Conservation (phyloP, 768 basidiomycete genomes). For the Boletus coccyginus region DNA sequence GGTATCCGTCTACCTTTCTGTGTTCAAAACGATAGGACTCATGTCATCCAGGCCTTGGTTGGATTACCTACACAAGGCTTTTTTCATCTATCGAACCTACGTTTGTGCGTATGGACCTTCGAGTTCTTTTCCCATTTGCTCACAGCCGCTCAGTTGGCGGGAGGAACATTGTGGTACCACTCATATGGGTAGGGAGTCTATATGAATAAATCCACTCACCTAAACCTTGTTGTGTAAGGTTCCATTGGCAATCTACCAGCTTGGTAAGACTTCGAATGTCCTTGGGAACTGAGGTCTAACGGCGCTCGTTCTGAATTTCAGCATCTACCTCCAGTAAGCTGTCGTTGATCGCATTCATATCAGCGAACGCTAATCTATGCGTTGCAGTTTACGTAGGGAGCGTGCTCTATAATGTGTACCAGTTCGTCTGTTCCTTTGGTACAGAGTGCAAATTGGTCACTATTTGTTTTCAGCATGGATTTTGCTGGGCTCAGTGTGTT, state of each 20-base stretch:
- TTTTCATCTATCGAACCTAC: slow-evolving; percentile 11
- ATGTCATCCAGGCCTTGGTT: neutral
- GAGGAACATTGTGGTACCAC: neutral
- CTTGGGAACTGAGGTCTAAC: neutral
- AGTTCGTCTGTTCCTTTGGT: too few relatives aligned
- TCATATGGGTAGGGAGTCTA: slow-evolving; percentile 5
- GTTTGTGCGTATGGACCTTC: neutral
- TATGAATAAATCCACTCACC: neutral
- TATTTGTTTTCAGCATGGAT: too few relatives aligned
- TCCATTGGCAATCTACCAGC: slow-evolving; percentile 1
- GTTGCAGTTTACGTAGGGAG: slow-evolving; percentile 4
- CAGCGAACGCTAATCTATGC: neutral
- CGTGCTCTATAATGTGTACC: neutral
- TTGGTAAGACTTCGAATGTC: slow-evolving; percentile 1
- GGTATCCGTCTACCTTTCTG: neutral
- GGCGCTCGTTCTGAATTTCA: neutral
- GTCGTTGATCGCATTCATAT: neutral
- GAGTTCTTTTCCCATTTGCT: neutral
- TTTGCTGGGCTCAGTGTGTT: neutral
- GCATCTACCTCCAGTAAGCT: neutral
- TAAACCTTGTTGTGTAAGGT: neutral
- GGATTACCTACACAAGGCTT: slow-evolving; percentile 3
- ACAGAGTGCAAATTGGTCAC: too few relatives aligned
- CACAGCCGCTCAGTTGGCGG: neutral
- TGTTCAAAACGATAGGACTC: neutral